A percentile compares a stretch with the other conserved stretches of the same genome.
These are phyloP conservation scores for Prunus mira DNA, from an alignment of 306 rosid genomes.

Conservation along the genomic window DNA sequence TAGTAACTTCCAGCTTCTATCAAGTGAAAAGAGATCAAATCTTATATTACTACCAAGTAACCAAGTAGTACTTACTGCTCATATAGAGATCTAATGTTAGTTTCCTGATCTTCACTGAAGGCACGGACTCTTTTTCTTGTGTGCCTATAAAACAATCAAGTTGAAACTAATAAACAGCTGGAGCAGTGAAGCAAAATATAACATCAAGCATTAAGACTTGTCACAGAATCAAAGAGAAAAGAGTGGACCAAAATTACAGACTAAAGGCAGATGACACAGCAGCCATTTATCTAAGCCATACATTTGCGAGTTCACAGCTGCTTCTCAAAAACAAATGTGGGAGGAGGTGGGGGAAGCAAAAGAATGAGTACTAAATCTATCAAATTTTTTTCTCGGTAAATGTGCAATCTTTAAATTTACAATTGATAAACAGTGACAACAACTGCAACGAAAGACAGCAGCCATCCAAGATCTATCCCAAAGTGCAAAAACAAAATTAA, in stretches of 20 bases:
- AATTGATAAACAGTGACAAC: background rate
- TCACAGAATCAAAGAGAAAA: constrained; percentile 5
- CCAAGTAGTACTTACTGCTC: constrained; percentile 66
- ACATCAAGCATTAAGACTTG: constrained; percentile 1
- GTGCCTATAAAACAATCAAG: constrained; percentile 39
- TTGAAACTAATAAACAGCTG: background rate
- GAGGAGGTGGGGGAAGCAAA: background rate
- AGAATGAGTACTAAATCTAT: background rate
- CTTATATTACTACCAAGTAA: constrained; percentile 16
- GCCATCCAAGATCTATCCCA: background rate
- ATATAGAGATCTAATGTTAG: constrained; percentile 58
- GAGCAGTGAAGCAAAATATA: background rate
- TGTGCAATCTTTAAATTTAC: background rate
- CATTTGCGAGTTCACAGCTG: no score
- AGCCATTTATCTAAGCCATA: background rate
- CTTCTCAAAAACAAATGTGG: background rate
- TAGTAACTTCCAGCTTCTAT: background rate
- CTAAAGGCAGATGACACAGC: constrained; percentile 5
- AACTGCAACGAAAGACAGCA: background rate
- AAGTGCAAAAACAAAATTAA: constrained; percentile 10
- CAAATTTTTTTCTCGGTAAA: background rate
- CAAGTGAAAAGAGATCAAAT: constrained; percentile 20
- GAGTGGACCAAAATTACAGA: background rate
- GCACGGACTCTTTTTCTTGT: constrained; percentile 62
- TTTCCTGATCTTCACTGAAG: constrained; percentile 74